Evolutionary conservation across 768 basidiomycete species (phyloP), one percentile per base, ranked within the genome.

Genomic region (Leccinum sublutescens): DNA sequence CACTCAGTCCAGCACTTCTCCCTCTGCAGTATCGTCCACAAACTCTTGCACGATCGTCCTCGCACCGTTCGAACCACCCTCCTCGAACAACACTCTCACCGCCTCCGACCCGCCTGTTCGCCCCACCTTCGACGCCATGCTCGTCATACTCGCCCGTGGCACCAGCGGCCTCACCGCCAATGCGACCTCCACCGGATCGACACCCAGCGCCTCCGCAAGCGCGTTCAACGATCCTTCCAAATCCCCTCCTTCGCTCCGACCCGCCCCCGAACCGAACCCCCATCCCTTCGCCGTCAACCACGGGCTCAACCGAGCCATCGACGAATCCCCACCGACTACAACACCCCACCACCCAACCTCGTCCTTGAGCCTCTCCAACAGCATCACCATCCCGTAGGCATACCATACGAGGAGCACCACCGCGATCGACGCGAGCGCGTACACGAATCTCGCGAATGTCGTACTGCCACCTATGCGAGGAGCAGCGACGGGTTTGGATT

Each of bases 191-290:
- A 75, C 73, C 15, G 85, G 77, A 0, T 83, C 79, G 65, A 90
- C 80, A 1, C 87, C 89, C 31, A 91, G 75, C 33, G 80, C 83
- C 7, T 75, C 73, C 11, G 88, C 89, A 11, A 91, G 76, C 14
- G 78, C 82, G 53, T 82, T 80, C 55, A 90, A 82, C 36, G 78
- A 76, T 4, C 77, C 75, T 64, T 89, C 86, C 43, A 90, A 76
- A 4, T 69, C 77, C 4, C 70, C 63, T 10, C 12, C 43, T 11
- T 10, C 60, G 45, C 17, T 53, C 59, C 19, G 29, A 15, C 66
- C 27, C 2, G 12, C 4, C 55, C 54, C 29, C 23, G 62, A 33
- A 31, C 59, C 50, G 55, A 43, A 56, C 47, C 56, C 57, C 36
- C 54, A 60, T 40, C 61, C 19, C 5, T 59, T 50, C 38, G 29